Percentiles rank a stretch among this genome's conserved stretches.
Evolutionary conservation across 2,329 filamentous ascomycete species (phyloP).

Genomic region (Stenocarpella maydis): DNA sequence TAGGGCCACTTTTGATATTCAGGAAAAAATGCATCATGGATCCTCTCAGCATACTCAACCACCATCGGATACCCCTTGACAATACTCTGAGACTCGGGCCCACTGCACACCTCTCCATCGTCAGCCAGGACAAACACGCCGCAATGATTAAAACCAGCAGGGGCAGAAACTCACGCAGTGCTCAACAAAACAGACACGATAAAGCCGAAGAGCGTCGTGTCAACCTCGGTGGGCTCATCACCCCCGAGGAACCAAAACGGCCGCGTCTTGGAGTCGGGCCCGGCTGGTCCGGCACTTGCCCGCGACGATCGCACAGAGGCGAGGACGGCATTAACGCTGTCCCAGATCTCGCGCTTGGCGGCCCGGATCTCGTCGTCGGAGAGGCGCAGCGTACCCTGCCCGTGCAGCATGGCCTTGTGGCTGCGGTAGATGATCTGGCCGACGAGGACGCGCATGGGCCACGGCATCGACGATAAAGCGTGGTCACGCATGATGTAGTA

Average conservation of each 20-base stretch:
- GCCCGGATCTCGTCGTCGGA: slow-evolving; percentile 55
- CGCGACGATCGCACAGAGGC: slow-evolving; percentile 35
- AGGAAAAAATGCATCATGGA: slow-evolving; percentile 64
- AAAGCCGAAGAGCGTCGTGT: slow-evolving; percentile 66
- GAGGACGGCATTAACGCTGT: slow-evolving; percentile 55
- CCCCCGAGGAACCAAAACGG: slow-evolving; percentile 68
- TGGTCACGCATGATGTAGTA: slow-evolving; percentile 65
- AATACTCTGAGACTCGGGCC: slow-evolving; percentile 54
- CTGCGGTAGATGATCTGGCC: slow-evolving; percentile 58
- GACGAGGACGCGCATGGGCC: slow-evolving; percentile 58
- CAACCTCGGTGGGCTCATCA: slow-evolving; percentile 61
- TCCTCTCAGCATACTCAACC: slow-evolving; percentile 63
- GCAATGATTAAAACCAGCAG: not conserved
- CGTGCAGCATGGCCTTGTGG: slow-evolving; percentile 54
- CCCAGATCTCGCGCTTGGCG: slow-evolving; percentile 62
- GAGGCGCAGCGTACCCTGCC: slow-evolving; percentile 64
- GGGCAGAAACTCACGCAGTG: slow-evolving; percentile 55
- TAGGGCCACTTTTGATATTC: slow-evolving; percentile 58
- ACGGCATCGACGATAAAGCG: slow-evolving; percentile 58
- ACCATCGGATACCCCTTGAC: slow-evolving; percentile 57
- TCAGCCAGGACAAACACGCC: slow-evolving; percentile 26
- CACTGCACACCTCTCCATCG: slow-evolving; percentile 44
- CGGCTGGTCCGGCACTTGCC: not conserved
- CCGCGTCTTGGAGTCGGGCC: slow-evolving; percentile 16
- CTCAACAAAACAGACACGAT: slow-evolving; percentile 60